phyloP scores from a whole-genome alignment of 331 rosid species.

The Prunus yedoensis region DNA sequence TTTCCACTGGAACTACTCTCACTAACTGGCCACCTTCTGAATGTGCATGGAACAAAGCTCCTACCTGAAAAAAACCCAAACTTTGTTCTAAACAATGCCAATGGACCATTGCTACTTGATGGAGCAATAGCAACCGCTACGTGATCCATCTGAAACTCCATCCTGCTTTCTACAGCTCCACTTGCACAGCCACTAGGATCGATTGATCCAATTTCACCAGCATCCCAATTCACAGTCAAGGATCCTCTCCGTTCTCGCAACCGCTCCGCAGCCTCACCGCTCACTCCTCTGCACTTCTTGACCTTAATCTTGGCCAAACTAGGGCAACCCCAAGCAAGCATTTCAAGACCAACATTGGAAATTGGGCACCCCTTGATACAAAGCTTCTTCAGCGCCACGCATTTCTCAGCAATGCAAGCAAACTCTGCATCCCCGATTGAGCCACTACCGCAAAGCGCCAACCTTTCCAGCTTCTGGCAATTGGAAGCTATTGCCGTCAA shows the following conservation, averaged over 20 bases:
- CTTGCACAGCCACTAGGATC: slow-evolving; percentile 43
- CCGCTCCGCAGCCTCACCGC: slow-evolving; percentile 55
- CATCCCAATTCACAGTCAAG: slow-evolving; percentile 60
- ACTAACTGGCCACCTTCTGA: slow-evolving; percentile 55
- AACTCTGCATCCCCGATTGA: slow-evolving; percentile 74
- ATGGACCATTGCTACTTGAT: slow-evolving; percentile 37
- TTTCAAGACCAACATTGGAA: slow-evolving; percentile 62
- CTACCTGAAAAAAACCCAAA: slow-evolving; percentile 56
- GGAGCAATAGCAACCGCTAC: slow-evolving; percentile 34
- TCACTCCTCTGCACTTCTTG: slow-evolving; percentile 70
- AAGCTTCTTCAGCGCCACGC: slow-evolving; percentile 66
- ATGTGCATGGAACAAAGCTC: slow-evolving; percentile 51
- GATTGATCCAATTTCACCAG: slow-evolving; percentile 43
- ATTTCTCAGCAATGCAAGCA: slow-evolving; percentile 67
- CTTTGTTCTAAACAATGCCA: slow-evolving; percentile 47
- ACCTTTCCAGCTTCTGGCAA: slow-evolving; percentile 64
- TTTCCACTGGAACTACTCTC: slow-evolving; percentile 37
- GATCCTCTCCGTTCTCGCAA: slow-evolving; percentile 59
- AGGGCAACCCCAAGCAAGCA: slow-evolving; percentile 75
- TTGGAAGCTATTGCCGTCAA: slow-evolving; percentile 56
- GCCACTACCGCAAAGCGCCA: slow-evolving; percentile 77
- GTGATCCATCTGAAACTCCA: slow-evolving; percentile 22
- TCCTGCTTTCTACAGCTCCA: slow-evolving; percentile 39
- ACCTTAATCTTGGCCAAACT: slow-evolving; percentile 81
- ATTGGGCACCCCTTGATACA: slow-evolving; percentile 86